phyloP scores from a whole-genome alignment of 345 rosid genomes.

The Trapa incisa region DNA sequence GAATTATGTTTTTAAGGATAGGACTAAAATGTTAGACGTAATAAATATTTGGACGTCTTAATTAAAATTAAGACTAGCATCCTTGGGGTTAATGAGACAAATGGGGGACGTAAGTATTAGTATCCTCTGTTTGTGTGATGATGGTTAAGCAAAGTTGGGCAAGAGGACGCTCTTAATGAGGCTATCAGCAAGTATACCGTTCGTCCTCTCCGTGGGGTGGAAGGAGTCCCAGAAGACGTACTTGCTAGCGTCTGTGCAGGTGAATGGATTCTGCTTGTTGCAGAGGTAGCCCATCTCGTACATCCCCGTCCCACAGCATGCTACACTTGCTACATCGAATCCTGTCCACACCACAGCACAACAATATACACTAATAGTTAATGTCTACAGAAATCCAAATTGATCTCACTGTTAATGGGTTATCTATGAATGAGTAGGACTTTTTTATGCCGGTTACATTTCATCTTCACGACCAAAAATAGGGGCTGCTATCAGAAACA shows the following conservation, averaged over 20 bases:
- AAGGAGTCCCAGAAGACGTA: constrained; percentile 41
- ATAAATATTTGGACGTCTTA: too few species aligned
- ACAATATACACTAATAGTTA: not conserved
- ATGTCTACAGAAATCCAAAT: too few species aligned
- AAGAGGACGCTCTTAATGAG: constrained; percentile 10
- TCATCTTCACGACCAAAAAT: too few species aligned
- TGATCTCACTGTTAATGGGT: too few species aligned
- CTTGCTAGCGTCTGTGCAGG: constrained; percentile 41
- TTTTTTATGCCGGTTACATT: too few species aligned
- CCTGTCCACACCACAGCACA: constrained; percentile 19
- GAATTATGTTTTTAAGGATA: too few species aligned
- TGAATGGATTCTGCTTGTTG: constrained; percentile 17
- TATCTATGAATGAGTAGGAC: too few species aligned
- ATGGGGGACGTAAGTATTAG: too few species aligned
- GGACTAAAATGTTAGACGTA: too few species aligned
- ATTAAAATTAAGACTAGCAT: too few species aligned
- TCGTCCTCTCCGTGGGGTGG: constrained; percentile 33
- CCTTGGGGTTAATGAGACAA: too few species aligned
- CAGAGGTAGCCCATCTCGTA: constrained; percentile 45
- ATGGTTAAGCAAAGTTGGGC: constrained; percentile 11
- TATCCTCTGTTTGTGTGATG: too few species aligned
- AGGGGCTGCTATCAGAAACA: not conserved
- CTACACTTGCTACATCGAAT: constrained; percentile 20
- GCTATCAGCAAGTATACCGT: constrained; percentile 13
- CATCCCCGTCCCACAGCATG: constrained; percentile 53